phyloP scores from a whole-genome alignment of 306 rosid species.

The Senna tora region DNA sequence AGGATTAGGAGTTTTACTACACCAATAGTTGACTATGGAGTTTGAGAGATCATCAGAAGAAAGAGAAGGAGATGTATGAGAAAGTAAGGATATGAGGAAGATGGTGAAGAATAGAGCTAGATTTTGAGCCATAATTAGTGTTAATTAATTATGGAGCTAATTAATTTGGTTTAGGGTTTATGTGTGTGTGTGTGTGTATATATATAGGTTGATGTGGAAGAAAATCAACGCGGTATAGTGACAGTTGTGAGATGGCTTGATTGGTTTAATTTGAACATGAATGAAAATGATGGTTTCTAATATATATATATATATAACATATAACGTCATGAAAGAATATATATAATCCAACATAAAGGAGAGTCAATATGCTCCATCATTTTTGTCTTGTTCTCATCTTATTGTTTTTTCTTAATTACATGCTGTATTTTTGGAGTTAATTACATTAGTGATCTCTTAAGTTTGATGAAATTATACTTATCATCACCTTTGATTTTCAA shows the following conservation, averaged over 20 bases:
- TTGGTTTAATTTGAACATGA: conserved; percentile 31
- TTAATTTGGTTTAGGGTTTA: too few relatives aligned
- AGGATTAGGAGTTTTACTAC: conserved; percentile 60
- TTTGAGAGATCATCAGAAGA: conserved; percentile 19
- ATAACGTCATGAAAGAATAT: too few relatives aligned
- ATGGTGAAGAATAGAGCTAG: conserved; percentile 24
- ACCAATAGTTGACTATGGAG: conserved; percentile 46
- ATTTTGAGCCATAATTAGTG: conserved; percentile 42
- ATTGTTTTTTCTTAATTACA: neutral
- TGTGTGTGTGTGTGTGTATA: too few relatives aligned
- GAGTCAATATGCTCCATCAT: neutral
- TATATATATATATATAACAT: too few relatives aligned
- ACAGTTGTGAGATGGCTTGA: too few relatives aligned
- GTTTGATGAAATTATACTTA: too few relatives aligned
- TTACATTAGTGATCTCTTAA: too few relatives aligned
- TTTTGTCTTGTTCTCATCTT: neutral
- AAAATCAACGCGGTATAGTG: neutral
- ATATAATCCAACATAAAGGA: neutral
- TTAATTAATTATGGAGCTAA: too few relatives aligned
- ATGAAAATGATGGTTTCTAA: conserved; percentile 1
- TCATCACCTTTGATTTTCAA: too few relatives aligned
- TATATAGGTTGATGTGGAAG: neutral
- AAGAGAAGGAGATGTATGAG: conserved; percentile 27
- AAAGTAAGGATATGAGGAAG: conserved; percentile 35
- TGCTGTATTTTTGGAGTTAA: neutral